Base-by-base conservation (phyloP, 345 rosid genomes). In the Eucalyptus sideroxylon region DNA sequence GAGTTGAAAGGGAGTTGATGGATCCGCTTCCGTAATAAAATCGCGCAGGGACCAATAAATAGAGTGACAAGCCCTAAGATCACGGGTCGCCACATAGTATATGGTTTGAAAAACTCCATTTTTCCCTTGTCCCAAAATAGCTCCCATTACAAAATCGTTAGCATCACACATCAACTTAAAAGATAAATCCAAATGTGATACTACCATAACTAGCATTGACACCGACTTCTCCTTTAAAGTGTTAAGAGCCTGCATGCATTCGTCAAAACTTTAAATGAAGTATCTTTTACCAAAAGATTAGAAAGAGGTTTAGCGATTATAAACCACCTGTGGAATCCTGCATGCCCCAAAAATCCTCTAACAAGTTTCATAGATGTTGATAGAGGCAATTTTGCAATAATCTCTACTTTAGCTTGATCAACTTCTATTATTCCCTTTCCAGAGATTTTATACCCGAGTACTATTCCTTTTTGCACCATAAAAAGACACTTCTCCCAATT, bases 1-100 rank as follows among this genome's bases (percentile, higher is more conserved):
- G 53, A 50, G 19, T 6, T 50, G 3, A 3, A 17, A 51, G 23
- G 1, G 56, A 51, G 23, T 17, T 17, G 56, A 51, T 51, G 23
- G 21, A 51, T 51, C 9, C 4, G 2, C 56, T 51, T 51, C 2
- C 1, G 2, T 0, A 51, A 1, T 17, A 3, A 17, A 17, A 7
- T 51, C 9, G 9, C 23, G 2, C 0, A 17, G 9, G 9, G 56
- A 51, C 56, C 56, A 51, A 14, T 50, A 50, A 50, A 50, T 50
- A 50, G 51, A 50, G 16, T 50, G 51, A 50, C 6, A 50, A 50
- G 51, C 51, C 6, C 16, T 50, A 50, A 50, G 51, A 50, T 14
- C 2, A 2, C 3, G 6, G 51, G 51, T 50, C 6, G 1, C 51
- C 51, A 7, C 55, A 0, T 51, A 51, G 2, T 53, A 53, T 53